phyloP scores from a whole-genome alignment of 805 yeast genomes.

The Groenewaldozyma salmanticensis region DNA sequence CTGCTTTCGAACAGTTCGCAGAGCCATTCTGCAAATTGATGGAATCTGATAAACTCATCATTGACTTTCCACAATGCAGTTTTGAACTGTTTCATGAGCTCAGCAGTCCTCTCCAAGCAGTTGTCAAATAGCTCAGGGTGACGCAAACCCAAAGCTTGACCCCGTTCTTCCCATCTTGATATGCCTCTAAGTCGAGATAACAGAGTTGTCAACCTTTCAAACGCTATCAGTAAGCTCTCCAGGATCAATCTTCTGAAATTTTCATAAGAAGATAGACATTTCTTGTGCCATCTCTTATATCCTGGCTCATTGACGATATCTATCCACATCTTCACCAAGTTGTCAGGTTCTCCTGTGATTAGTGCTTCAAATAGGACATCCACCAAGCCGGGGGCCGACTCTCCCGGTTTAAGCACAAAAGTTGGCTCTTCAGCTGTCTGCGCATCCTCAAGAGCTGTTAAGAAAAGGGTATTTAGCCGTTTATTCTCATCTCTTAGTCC shows the following conservation, averaged over 20 bases:
- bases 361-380: constrained; percentile 2
- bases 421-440: not conserved
- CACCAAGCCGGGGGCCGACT: not conserved
- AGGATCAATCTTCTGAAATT: constrained; percentile 33
- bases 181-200: constrained; percentile 36
- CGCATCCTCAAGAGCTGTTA: not conserved
- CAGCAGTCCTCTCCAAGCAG: constrained; percentile 4
- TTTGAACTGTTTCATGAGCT: constrained; percentile 6
- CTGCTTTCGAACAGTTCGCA: constrained; percentile 12
- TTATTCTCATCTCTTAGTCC: not conserved
- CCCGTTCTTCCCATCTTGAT: constrained; percentile 31
- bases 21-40: constrained; percentile 16
- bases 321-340: constrained; percentile 36
- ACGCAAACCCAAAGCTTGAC: constrained; percentile 13
- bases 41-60: constrained; percentile 13
- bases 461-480: not conserved
- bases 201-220: constrained; percentile 40
- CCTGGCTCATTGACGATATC: constrained; percentile 52
- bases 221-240: constrained; percentile 36
- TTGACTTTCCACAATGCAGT: constrained; percentile 8
- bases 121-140: constrained; percentile 4
- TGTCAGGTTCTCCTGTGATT: constrained; percentile 8
- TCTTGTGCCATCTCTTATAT: constrained; percentile 35
- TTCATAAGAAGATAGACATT: constrained; percentile 38
- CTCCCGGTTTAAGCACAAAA: too few relatives aligned